These are phyloP conservation scores for Hondaea fermentalgiana DNA, from an alignment of 108 stramenopile genomes.

Conservation along the genomic window DNA sequence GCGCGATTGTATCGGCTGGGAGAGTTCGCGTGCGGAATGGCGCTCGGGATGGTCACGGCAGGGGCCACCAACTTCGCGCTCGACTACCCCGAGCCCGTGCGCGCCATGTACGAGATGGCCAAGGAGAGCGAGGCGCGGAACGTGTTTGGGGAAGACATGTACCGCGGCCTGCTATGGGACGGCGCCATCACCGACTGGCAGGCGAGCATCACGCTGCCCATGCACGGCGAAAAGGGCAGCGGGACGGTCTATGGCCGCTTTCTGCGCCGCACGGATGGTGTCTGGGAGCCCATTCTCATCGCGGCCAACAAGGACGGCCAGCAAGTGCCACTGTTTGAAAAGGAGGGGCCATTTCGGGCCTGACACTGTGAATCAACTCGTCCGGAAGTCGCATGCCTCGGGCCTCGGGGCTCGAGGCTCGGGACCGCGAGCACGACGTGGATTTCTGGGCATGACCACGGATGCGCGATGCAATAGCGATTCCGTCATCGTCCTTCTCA, in stretches of 20 bases:
- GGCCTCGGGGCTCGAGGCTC: too few relatives aligned
- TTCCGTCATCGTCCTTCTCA: too few relatives aligned
- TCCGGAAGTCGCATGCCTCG: too few relatives aligned
- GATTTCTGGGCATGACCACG: too few relatives aligned
- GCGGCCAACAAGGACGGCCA: background rate
- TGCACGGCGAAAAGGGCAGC: background rate
- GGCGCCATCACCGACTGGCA: background rate
- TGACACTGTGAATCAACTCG: too few relatives aligned
- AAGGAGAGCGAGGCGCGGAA: background rate
- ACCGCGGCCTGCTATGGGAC: background rate
- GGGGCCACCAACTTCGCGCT: constrained; percentile 1
- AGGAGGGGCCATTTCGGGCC: background rate
- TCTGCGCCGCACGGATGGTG: background rate
- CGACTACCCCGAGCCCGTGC: background rate
- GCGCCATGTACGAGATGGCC: background rate
- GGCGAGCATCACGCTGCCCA: background rate
- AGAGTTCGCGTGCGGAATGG: background rate
- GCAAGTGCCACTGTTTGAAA: background rate
- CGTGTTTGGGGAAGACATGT: background rate
- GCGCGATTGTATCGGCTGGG: background rate
- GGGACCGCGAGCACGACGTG: too few relatives aligned
- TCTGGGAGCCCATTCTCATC: constrained; percentile 8
- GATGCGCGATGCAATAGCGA: too few relatives aligned
- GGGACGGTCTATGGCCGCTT: background rate
- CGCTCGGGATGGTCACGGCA: background rate